Conservation (phyloP, 441 rosid species). For the Erodium texanum region DNA sequence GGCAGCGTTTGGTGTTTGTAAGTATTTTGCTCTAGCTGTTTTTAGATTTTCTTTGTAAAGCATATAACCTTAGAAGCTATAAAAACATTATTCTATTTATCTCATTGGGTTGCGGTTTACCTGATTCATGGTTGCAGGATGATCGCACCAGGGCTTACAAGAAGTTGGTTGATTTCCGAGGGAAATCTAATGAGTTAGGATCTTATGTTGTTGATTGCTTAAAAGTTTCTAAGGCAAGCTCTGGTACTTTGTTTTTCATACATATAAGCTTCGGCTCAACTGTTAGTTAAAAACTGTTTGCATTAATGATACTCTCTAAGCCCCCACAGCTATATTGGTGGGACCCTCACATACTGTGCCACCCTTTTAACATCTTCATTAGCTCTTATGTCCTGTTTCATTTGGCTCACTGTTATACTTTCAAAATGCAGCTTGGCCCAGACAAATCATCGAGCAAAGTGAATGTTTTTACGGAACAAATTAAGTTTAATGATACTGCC, state of each 20-base stretch:
- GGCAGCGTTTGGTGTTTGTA: slow-evolving; percentile 52
- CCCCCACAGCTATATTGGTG: neutral
- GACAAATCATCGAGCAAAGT: slow-evolving; percentile 42
- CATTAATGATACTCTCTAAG: neutral
- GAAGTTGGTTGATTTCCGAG: slow-evolving; percentile 71
- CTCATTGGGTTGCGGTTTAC: slow-evolving; percentile 1
- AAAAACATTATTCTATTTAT: neutral
- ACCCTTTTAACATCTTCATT: slow-evolving; percentile 6
- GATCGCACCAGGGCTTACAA: slow-evolving; percentile 68
- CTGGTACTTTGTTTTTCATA: slow-evolving; percentile 8
- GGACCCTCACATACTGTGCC: neutral
- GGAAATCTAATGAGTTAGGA: slow-evolving; percentile 57
- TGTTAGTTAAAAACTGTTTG: neutral
- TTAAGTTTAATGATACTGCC: slow-evolving; percentile 34
- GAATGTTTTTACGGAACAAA: slow-evolving; percentile 29
- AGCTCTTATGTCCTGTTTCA: slow-evolving; percentile 15
- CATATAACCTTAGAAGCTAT: neutral
- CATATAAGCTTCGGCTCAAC: neutral
- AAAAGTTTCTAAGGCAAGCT: slow-evolving; percentile 77
- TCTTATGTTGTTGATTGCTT: slow-evolving; percentile 68
- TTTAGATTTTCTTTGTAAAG: neutral
- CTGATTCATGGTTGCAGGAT: slow-evolving; percentile 43
- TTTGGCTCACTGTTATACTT: slow-evolving; percentile 12
- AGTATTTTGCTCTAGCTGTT: slow-evolving; percentile 22
- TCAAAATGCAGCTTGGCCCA: slow-evolving; percentile 49